Evolutionary conservation across 1,284 basidiomycete genomes (phyloP).

Genomic region (Sphagnurus paluster): DNA sequence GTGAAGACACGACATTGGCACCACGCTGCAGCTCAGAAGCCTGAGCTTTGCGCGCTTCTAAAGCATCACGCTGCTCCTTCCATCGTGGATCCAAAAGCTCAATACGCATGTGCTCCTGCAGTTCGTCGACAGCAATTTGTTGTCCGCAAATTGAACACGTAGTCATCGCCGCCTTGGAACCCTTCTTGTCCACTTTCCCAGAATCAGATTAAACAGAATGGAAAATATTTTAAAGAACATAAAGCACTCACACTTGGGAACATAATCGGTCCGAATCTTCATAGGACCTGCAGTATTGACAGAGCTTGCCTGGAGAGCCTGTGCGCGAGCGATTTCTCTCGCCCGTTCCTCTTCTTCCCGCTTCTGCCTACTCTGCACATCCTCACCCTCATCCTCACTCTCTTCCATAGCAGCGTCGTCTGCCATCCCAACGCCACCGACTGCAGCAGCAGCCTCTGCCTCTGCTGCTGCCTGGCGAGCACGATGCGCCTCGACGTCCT

Average conservation of each 20-base stretch:
- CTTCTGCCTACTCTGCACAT: constrained; percentile 60
- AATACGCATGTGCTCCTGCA: constrained; percentile 98
- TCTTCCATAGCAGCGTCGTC: constrained; percentile 76
- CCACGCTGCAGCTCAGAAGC: constrained; percentile 86
- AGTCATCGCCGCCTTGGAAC: constrained; percentile 70
- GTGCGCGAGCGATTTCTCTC: constrained; percentile 76
- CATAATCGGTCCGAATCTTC: constrained; percentile 97
- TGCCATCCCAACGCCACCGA: constrained; percentile 53
- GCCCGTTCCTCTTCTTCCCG: constrained; percentile 77
- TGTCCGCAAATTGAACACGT: constrained; percentile 94
- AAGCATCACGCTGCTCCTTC: constrained; percentile 89
- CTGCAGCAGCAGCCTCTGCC: constrained; percentile 73
- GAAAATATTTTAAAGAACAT: neutral
- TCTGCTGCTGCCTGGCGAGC: constrained; percentile 79
- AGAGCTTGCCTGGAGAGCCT: constrained; percentile 74
- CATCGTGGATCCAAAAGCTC: constrained; percentile 96
- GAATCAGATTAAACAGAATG: constrained; percentile 7
- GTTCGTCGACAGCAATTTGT: constrained; percentile 90
- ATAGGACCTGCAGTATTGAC: constrained; percentile 81
- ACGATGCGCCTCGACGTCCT: constrained; percentile 80
- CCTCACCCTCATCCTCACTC: constrained; percentile 76
- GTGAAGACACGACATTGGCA: constrained; percentile 89
- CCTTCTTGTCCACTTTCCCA: constrained; percentile 63
- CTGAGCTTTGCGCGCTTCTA: constrained; percentile 89
- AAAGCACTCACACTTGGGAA: constrained; percentile 78